Evolutionary conservation across 1,284 basidiomycete genomes (phyloP), one percentile per base, ranked within the genome.

Genomic region (Singerocomus rubriflavus): DNA sequence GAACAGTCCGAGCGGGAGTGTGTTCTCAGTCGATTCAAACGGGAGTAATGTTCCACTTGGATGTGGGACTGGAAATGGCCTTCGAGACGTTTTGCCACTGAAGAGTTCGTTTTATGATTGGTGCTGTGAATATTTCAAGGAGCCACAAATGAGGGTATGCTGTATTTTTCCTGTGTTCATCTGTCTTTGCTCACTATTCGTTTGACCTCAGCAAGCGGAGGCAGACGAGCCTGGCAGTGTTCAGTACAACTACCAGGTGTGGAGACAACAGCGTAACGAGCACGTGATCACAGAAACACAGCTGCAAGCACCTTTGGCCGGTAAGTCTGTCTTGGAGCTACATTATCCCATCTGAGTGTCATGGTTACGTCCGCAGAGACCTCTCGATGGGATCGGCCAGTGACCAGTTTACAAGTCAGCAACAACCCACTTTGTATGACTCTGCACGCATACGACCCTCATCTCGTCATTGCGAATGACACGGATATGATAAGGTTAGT

Each of bases 101-200:
- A 93, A 93, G 71, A 94, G 91, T 63, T 80, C 83, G 2, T 95
- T 93, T 69, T 99, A 91, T 66, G 94, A 97, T 64, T 98, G 93
- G 92, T 94, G 93, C 54, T 85, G 86, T 62, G 95, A 98, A 66
- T 98, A 98, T 69, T 99, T 98, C 75, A 94, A 91, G 56, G 95
- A 98, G 70, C 94, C 96, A 5, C 96, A 97, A 70, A 97, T 98
- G 94, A 87, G 92, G 74, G 91, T 93, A 62, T 61, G 85, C 72
- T 9, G 8, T 46, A 17, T 48, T 34, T 56, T 13, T 21, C 25
- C 49, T 42, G 37, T 50, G 50, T 38, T 53, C 42, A 48, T 44
- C 14, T 46, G 6, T 34, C 17, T 46, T 31, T 37, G 16, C 52
- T 66, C 41, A 58, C 48, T 21, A 52, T 17, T 29, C 30, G 34